Evolutionary conservation across 1,284 basidiomycete genomes (phyloP).

Genomic region (Athelia psychrophila): DNA sequence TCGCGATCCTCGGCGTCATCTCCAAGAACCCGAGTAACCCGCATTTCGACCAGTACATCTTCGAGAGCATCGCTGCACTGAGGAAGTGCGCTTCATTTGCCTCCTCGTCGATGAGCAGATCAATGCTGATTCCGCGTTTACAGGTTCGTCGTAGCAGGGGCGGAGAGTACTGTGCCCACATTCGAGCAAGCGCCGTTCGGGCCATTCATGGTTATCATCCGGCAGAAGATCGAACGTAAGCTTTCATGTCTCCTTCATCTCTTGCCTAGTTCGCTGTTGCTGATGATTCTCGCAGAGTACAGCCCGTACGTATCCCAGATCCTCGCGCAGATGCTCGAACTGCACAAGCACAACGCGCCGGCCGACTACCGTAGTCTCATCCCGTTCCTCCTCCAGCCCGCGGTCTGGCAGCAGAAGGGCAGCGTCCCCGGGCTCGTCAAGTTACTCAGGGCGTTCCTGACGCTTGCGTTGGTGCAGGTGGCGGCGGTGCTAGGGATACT

Average conservation of each 20-base stretch:
- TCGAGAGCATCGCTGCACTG: constrained; percentile 92
- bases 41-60: constrained; percentile 95
- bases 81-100: constrained; percentile 58
- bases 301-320: constrained; percentile 98
- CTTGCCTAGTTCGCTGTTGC: no score
- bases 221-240: constrained; percentile 92
- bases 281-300: no score
- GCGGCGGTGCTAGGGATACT: constrained; percentile 85
- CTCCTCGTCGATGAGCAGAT: neutral
- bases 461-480: constrained; percentile 77
- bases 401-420: constrained; percentile 94
- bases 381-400: constrained; percentile 82
- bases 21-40: constrained; percentile 98
- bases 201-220: constrained; percentile 86
- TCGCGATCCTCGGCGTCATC: constrained; percentile 87
- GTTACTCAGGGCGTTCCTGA: constrained; percentile 85
- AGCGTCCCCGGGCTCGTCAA: constrained; percentile 93
- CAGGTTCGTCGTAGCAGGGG: constrained; percentile 79
- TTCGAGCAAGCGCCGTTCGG: constrained; percentile 86
- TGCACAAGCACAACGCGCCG: constrained; percentile 71
- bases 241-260: no score
- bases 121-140: constrained; percentile 5
- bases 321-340: constrained; percentile 92
- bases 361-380: constrained; percentile 79
- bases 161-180: constrained; percentile 59